Evolutionary conservation across 768 basidiomycete genomes (phyloP), one percentile per base, ranked within the genome.

Genomic region (Macrolepiota albuminosa): DNA sequence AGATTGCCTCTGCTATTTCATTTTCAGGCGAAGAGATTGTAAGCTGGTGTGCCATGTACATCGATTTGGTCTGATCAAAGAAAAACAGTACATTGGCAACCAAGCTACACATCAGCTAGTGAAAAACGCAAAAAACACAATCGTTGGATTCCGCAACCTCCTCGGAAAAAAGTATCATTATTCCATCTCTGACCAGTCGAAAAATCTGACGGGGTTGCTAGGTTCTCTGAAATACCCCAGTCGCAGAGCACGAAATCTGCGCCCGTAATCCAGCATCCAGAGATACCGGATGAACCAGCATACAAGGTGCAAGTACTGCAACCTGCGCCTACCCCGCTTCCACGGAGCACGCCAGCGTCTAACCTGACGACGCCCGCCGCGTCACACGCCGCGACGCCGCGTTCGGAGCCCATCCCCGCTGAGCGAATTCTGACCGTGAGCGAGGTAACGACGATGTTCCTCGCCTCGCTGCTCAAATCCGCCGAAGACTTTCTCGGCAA

Each of bases 41-140:
- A 69, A 66, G 89, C 80, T 9, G 51, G 29, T 36, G 31, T 62
- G 6, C 14, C 60, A 57, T 7, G 57, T 31, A 37, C n/a, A 40
- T 24, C 54, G 54, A 52, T 29, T 58, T 21, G 1, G 45, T 18
- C 61, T 56, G 48, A 59, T 54, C 29, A 4, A 11, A 24, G 4
- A 7, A 11, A 29, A 33, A 60, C 70, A 97, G 95, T 98, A 98
- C 76, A 91, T 96, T 54, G 97, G 97, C 61, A 95, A 92, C 73
- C 91, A 93, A 69, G 96, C 95, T 43, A 93, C 88, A 69, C 88
- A 85, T 3, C 97, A 98, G 70, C 87, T 98, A 42, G 92, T 98
- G 14, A 97, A 97, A 76, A 98, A 99, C 73, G 77, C 89, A 0
- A 81, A 87, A 67, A 98, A 99, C 72, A 96, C 95, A 18, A 95